Percentiles rank a stretch among this genome's conserved stretches.
These are phyloP conservation scores for Microthlaspi erraticum DNA, from an alignment of 345 rosid species.

Conservation along the genomic window DNA sequence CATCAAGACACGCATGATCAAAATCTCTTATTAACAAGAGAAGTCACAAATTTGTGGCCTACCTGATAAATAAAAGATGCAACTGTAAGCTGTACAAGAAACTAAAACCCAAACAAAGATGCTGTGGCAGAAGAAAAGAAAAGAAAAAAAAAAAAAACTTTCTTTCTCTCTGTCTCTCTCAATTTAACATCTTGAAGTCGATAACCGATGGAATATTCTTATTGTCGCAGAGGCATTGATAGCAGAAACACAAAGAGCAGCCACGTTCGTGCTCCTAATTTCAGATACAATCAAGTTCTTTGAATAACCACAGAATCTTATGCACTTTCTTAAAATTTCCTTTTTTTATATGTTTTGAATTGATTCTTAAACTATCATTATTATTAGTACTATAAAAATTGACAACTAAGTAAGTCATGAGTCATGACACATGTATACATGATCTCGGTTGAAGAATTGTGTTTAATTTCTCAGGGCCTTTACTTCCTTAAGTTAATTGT, in stretches of 20 bases:
- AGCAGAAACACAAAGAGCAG: conserved; percentile 2
- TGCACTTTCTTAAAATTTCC: not conserved
- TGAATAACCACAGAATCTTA: conserved; percentile 22
- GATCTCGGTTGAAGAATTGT: conserved; percentile 5
- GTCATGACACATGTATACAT: not conserved
- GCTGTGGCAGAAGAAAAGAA: conserved; percentile 3
- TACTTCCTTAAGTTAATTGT: not conserved
- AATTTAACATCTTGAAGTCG: not conserved
- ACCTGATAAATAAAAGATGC: conserved; percentile 28
- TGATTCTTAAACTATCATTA: not conserved
- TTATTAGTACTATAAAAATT: not conserved
- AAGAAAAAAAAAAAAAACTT: not conserved
- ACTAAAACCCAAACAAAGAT: conserved; percentile 20
- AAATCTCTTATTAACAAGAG: conserved; percentile 14
- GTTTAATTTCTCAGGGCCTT: not conserved
- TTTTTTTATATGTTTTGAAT: no score
- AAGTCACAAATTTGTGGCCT: not conserved
- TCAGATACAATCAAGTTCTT: conserved; percentile 25
- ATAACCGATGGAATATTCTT: conserved; percentile 17
- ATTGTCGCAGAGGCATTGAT: not conserved
- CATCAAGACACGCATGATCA: conserved; percentile 25
- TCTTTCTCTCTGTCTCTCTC: not conserved
- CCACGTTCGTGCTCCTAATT: conserved; percentile 38
- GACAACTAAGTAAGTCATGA: conserved; percentile 13
- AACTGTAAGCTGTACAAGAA: conserved; percentile 7